phyloP scores from a whole-genome alignment of 345 rosid species.

The Theobroma cacao region DNA sequence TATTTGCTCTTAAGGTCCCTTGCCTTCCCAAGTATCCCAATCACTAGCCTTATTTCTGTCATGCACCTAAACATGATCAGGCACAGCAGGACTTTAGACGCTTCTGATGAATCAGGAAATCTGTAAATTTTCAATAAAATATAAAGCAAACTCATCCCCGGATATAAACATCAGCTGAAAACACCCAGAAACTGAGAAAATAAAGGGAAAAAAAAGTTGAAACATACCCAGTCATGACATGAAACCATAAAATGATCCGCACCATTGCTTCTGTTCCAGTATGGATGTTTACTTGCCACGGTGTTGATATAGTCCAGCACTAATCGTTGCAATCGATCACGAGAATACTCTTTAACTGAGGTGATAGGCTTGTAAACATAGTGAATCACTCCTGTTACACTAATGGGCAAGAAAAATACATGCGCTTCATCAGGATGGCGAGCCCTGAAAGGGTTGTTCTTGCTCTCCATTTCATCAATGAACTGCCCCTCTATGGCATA shows the following conservation, averaged over 20 bases:
- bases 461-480: constrained; percentile 51
- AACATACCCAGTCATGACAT: constrained; percentile 65
- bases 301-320: constrained; percentile 41
- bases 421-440: constrained; percentile 49
- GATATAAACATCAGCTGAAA: background rate
- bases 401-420: constrained; percentile 49
- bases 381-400: constrained; percentile 35
- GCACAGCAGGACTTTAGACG: no score
- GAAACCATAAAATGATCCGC: constrained; percentile 67
- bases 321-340: constrained; percentile 29
- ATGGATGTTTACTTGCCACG: constrained; percentile 39
- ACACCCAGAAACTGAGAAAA: background rate
- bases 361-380: constrained; percentile 41
- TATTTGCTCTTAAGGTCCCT: no score
- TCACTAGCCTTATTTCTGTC: no score
- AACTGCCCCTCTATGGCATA: constrained; percentile 60
- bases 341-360: constrained; percentile 28
- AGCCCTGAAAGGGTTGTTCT: constrained; percentile 35
- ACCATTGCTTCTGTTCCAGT: constrained; percentile 60
- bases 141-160: background rate
- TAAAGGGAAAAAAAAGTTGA: background rate
- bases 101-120: no score
- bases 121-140: no score
- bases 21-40: no score
- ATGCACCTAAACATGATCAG: no score